A percentile compares a stretch with the other conserved stretches of the same genome.
phyloP scores from a whole-genome alignment of 208 protist species.

The Trypanosoma melophagium region DNA sequence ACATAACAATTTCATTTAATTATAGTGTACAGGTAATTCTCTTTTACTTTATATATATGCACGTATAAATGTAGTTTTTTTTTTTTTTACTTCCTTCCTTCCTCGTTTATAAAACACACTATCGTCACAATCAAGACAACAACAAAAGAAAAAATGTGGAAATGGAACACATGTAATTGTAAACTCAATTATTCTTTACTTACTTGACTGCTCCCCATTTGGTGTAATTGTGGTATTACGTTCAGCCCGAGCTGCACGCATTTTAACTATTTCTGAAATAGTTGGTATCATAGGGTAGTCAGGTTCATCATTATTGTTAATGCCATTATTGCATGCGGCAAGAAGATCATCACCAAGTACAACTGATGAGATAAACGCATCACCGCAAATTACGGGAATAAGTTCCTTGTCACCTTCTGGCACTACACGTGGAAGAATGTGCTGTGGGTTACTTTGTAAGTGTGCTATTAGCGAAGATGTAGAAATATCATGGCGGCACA shows the following conservation, averaged over 20 bases:
- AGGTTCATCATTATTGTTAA: constrained; percentile 40
- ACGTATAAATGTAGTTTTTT: too few relatives aligned
- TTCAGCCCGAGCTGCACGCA: neutral
- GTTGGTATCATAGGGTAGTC: constrained; percentile 86
- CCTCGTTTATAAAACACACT: neutral
- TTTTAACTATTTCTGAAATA: constrained; percentile 27
- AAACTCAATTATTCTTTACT: neutral
- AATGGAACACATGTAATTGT: neutral
- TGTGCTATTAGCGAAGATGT: constrained; percentile 48
- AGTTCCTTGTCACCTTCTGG: constrained; percentile 42
- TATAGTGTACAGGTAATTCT: too few relatives aligned
- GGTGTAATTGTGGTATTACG: neutral
- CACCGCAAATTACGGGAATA: constrained; percentile 58
- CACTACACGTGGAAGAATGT: constrained; percentile 51
- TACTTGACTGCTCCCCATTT: neutral
- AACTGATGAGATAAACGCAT: constrained; percentile 75
- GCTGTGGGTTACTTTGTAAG: constrained; percentile 28
- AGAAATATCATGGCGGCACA: constrained; percentile 19
- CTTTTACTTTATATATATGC: too few relatives aligned
- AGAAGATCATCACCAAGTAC: constrained; percentile 50
- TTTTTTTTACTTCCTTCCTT: neutral
- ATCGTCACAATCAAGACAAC: neutral
- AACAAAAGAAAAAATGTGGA: constrained; percentile 4
- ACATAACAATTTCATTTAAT: too few relatives aligned
- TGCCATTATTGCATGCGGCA: neutral